Base-by-base conservation (phyloP, 768 basidiomycete species). In the Favolaschia claudopus region DNA sequence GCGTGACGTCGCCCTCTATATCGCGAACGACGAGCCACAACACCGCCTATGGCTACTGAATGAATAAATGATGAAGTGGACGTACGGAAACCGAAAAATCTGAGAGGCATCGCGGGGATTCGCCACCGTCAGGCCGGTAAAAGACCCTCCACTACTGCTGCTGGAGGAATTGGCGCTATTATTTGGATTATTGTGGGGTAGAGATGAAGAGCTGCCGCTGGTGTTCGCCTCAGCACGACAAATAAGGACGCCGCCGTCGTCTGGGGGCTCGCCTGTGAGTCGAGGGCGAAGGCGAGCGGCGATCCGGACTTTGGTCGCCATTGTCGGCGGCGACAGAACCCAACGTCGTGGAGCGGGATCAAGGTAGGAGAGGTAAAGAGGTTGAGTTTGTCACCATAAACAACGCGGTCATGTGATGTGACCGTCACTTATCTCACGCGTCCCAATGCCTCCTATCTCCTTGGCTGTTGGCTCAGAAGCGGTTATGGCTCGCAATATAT, bases 11-110 rank as follows among this genome's bases (percentile, higher is more conserved):
- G 50, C 9, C 34, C 37, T 14, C 7, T 27, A 22, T 31, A 27
- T 28, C 8, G 19, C 15, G 17, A n/a, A 31, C 28, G n/a, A 48
- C n/a, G 13, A 1, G 29, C 7, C 27, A 5, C 36, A 22, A 29
- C 8, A 15, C 10, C 40, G 20, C 13, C 52, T 28, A 17, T 10
- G 17, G 15, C 25, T 10, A n/a, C n/a, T n/a, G n/a, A n/a, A n/a
- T n/a, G n/a, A n/a, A n/a, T n/a, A n/a, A n/a, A n/a, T n/a, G n/a
- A 27, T 31, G 3, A 15, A 24, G 17, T 9, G 20, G 22, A 75
- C 86, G 66, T 52, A 91, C 89, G 87, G 89, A 69, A 92, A 93
- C 60, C 87, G 89, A 72, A 92, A 92, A n/a, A 89, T 71, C 69
- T 92, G 88, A 20, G 78, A 77, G 0, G 80, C 67, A 70, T 91